Conservation (phyloP, 2,329 filamentous ascomycete species). For the Ophiocordyceps robertsii region DNA sequence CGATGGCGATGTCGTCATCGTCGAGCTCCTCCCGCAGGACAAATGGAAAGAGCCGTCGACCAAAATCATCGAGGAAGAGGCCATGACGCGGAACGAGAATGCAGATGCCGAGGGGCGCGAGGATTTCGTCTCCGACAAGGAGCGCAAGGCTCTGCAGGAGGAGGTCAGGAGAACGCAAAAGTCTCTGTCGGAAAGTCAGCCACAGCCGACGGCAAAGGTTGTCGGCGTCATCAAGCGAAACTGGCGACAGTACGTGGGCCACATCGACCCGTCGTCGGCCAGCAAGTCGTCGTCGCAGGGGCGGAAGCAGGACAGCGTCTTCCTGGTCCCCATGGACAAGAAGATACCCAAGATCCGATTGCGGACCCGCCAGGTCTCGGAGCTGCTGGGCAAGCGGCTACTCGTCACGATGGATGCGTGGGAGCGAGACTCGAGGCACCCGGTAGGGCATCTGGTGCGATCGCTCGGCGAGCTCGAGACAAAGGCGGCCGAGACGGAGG, state of each 20-base stretch:
- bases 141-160: constrained; percentile 77
- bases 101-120: constrained; percentile 67
- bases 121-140: constrained; percentile 75
- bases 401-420: constrained; percentile 89
- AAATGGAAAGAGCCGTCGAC: constrained; percentile 96
- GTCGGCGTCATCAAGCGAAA: constrained; percentile 91
- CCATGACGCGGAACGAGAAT: constrained; percentile 84
- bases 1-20: constrained; percentile 82
- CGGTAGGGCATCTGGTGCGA: constrained; percentile 84
- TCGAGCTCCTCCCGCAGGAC: constrained; percentile 83
- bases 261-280: constrained; percentile 79
- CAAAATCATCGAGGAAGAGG: constrained; percentile 90
- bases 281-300: constrained; percentile 61
- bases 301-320: constrained; percentile 80
- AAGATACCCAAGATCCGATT: constrained; percentile 92
- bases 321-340: constrained; percentile 96
- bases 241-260: constrained; percentile 95
- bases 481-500: constrained; percentile 96
- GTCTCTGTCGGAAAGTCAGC: constrained; percentile 58
- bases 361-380: constrained; percentile 76
- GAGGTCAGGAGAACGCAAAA: constrained; percentile 79
- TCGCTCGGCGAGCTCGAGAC: constrained; percentile 88
- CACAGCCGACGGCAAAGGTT: constrained; percentile 83
- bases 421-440: constrained; percentile 87
- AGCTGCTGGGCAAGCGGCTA: constrained; percentile 82